These are phyloP conservation scores for Aspergillus hiratsukae DNA, from an alignment of 2,329 filamentous ascomycete species.

Conservation along the genomic window DNA sequence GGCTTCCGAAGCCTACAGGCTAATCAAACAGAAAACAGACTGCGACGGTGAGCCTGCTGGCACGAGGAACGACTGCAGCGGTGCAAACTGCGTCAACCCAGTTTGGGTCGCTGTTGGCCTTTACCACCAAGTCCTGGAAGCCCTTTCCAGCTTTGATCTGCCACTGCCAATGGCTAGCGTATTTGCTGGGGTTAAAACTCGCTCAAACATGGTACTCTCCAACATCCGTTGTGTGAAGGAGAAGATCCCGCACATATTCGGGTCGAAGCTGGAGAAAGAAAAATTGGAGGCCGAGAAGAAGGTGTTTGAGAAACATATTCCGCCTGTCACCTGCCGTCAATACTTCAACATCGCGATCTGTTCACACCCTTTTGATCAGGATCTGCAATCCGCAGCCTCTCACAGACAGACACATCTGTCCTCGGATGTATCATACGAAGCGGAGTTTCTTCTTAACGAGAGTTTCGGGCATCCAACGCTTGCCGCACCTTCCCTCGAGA, in stretches of 20 bases:
- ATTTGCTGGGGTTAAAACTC: constrained; percentile 4
- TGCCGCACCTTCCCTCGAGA: not conserved
- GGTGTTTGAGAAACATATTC: constrained; percentile 3
- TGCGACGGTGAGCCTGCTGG: not conserved
- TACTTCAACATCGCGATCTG: constrained; percentile 5
- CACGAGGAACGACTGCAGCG: not conserved
- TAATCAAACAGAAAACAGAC: constrained; percentile 9
- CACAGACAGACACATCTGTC: not conserved
- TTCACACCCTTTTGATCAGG: not conserved
- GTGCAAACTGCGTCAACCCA: constrained; percentile 4
- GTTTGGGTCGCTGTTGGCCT: constrained; percentile 15
- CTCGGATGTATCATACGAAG: not conserved
- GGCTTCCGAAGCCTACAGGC: constrained; percentile 7
- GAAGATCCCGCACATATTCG: not conserved
- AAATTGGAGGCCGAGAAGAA: not conserved
- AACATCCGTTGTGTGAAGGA: not conserved
- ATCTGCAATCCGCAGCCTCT: not conserved
- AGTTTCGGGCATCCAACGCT: not conserved
- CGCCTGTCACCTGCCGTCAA: not conserved
- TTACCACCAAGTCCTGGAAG: constrained; percentile 13
- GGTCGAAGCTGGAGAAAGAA: not conserved
- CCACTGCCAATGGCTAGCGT: constrained; percentile 4
- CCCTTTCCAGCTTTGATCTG: constrained; percentile 4
- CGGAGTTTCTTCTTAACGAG: not conserved
- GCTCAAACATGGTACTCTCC: not conserved